phyloP scores from a whole-genome alignment of 1,139 yeast genomes.

The Nematodospora anomalae region DNA sequence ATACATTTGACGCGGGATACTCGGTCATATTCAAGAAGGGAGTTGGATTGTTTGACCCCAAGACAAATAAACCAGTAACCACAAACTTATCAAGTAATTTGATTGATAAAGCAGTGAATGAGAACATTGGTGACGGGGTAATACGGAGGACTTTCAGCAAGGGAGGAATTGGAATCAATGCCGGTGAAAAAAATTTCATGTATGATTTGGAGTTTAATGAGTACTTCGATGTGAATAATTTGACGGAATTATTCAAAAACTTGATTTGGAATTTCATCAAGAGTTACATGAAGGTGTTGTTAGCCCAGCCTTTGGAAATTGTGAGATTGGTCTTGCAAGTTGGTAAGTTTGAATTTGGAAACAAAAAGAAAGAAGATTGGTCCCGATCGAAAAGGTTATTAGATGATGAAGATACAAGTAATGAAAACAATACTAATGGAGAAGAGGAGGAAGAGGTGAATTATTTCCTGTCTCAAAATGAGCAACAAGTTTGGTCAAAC shows the following conservation, averaged over 20 bases:
- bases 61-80: constrained; percentile 36
- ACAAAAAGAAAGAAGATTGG: constrained; percentile 8
- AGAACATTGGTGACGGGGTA: constrained; percentile 10
- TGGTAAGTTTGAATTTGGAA: constrained; percentile 51
- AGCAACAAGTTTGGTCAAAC: constrained; percentile 16
- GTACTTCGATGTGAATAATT: constrained; percentile 58
- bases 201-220: constrained; percentile 69
- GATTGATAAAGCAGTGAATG: constrained; percentile 16
- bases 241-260: constrained; percentile 54
- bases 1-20: constrained; percentile 66
- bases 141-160: constrained; percentile 14
- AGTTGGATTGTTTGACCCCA: constrained; percentile 52
- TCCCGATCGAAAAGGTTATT: constrained; percentile 14
- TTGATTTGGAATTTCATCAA: constrained; percentile 61
- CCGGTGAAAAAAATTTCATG: constrained; percentile 46
- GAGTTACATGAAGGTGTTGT: constrained; percentile 63
- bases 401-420: constrained; percentile 15
- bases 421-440: no score
- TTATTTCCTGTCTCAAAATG: constrained; percentile 44
- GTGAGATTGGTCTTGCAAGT: constrained; percentile 78
- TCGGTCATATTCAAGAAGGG: constrained; percentile 62
- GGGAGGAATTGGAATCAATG: constrained; percentile 20
- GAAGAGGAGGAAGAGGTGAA: constrained; percentile 58
- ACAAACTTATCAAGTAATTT: constrained; percentile 23
- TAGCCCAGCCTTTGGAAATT: constrained; percentile 89